These are phyloP conservation scores for Boletus coccyginus DNA, from an alignment of 768 basidiomycete genomes.

Conservation along the genomic window DNA sequence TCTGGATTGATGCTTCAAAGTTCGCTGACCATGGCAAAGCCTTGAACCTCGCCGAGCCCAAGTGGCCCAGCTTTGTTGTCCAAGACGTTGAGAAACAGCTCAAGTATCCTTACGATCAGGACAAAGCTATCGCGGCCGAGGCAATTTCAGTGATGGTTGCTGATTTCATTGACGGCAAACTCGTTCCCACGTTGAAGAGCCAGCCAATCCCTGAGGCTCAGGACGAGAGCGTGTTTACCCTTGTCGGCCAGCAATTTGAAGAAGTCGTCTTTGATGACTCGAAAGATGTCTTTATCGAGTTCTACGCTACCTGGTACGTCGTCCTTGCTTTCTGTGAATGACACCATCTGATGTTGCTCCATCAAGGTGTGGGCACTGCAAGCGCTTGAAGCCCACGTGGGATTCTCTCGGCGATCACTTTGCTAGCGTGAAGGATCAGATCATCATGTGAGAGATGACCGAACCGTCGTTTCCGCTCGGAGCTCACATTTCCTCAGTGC, in stretches of 20 bases:
- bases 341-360: background rate
- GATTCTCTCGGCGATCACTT: conserved; percentile 87
- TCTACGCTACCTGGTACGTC: conserved; percentile 92
- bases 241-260: conserved; percentile 91
- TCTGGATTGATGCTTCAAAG: conserved; percentile 95
- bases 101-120: conserved; percentile 86
- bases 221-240: conserved; percentile 73
- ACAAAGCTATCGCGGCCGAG: conserved; percentile 54
- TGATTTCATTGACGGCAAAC: conserved; percentile 65
- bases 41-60: conserved; percentile 78
- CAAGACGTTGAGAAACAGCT: conserved; percentile 82
- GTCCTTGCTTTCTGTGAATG: conserved; percentile 1
- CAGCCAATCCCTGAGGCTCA: conserved; percentile 82
- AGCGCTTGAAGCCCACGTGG: conserved; percentile 94
- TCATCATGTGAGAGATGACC: conserved; percentile 64
- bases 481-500: conserved; percentile 49
- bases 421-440: conserved; percentile 64
- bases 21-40: conserved; percentile 96
- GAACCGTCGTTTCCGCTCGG: background rate
- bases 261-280: conserved; percentile 78
- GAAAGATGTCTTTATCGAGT: conserved; percentile 96
- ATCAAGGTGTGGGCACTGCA: conserved; percentile 88
- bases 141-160: conserved; percentile 58
- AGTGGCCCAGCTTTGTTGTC: conserved; percentile 94
- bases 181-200: conserved; percentile 86